Conservation (phyloP, 176 grass and related monocot species). For the Oryza brachyantha region DNA sequence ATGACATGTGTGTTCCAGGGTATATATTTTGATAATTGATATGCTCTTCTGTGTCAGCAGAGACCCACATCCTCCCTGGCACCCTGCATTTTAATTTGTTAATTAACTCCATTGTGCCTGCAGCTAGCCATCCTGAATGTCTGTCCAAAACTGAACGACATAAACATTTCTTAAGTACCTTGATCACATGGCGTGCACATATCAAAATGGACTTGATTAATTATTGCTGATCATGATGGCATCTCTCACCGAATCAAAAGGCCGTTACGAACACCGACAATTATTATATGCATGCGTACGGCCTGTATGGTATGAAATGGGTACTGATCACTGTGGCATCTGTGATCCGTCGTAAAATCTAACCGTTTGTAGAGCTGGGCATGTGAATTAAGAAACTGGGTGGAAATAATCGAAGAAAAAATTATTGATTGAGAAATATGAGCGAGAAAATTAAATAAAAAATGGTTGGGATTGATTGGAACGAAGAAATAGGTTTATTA, state of each 20-base stretch:
- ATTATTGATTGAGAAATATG: no score
- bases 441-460: no score
- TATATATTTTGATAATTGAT: background rate
- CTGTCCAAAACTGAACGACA: background rate
- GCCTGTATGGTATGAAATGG: background rate
- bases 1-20: slow-evolving; percentile 12
- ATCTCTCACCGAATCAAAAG: slow-evolving; percentile 7
- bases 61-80: background rate
- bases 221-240: slow-evolving; percentile 5
- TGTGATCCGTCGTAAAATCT: no score
- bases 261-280: background rate
- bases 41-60: background rate
- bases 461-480: no score
- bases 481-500: no score
- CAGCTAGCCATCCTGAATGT: slow-evolving; percentile 3
- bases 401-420: no score
- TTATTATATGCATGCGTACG: background rate
- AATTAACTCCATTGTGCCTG: background rate
- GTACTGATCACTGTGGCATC: background rate
- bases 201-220: background rate
- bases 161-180: background rate
- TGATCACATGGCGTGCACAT: slow-evolving; percentile 21
- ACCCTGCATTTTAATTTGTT: slow-evolving; percentile 5
- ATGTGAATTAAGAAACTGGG: no score
- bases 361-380: no score